Conservation (phyloP, 768 basidiomycete genomes). For the Kwoniella dendrophila region DNA sequence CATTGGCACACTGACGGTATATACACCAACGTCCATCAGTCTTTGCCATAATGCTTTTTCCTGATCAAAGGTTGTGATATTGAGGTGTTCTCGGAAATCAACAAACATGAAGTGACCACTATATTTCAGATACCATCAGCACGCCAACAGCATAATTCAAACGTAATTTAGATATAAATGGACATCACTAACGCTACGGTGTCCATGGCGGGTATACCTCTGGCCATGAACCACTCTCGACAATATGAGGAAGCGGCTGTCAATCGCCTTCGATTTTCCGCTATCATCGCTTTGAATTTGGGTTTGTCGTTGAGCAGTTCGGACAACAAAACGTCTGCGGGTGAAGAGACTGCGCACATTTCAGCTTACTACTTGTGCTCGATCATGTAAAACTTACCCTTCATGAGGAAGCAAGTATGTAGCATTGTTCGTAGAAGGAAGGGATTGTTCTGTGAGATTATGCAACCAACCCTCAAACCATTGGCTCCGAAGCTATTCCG, state of each 20-base stretch:
- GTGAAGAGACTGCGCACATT: neutral
- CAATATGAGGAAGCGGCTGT: neutral
- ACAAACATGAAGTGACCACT: neutral
- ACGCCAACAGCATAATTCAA: no score
- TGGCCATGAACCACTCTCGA: neutral
- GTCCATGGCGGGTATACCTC: neutral
- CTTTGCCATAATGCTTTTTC: neutral
- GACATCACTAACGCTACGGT: neutral
- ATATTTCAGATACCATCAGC: no score
- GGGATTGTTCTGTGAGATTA: neutral
- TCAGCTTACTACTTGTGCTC: neutral
- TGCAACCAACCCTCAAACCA: neutral
- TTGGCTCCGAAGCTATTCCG: neutral
- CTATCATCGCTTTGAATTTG: neutral
- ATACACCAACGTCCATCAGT: neutral
- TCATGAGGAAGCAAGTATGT: neutral
- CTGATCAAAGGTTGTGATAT: neutral
- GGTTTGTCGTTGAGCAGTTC: neutral
- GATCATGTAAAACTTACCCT: neutral
- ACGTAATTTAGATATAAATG: neutral
- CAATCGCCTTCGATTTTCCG: neutral
- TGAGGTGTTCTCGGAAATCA: neutral
- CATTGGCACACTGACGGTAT: neutral
- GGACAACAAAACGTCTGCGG: neutral
- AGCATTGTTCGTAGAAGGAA: neutral